Percentiles rank a stretch among this genome's conserved stretches.
Conservation (phyloP, 306 rosid species). For the Cucurbita moschata region DNA sequence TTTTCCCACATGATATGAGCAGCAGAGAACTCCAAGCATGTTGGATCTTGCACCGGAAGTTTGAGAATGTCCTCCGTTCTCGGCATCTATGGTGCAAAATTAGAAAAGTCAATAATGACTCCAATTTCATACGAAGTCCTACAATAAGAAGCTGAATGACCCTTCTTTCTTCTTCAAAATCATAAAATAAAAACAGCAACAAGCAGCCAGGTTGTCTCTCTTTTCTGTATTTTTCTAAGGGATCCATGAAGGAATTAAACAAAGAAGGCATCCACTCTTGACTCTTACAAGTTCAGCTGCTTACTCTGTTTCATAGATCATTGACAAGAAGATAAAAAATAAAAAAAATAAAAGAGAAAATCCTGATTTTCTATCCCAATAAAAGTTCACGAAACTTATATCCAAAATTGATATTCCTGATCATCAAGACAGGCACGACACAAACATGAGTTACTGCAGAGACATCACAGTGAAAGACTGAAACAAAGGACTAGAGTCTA, state of each 20-base stretch:
- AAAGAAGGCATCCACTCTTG: neutral
- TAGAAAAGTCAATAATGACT: neutral
- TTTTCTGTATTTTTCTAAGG: neutral
- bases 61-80: constrained; percentile 74
- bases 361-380: neutral
- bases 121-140: neutral
- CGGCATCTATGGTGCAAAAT: constrained; percentile 32
- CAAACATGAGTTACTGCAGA: neutral
- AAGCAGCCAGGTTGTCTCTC: neutral
- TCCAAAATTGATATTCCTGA: neutral
- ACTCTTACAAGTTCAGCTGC: neutral
- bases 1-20: constrained; percentile 50
- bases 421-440: neutral
- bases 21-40: constrained; percentile 46
- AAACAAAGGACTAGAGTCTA: neutral
- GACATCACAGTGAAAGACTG: neutral
- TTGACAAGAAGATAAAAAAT: neutral
- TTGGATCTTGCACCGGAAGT: constrained; percentile 69
- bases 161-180: neutral
- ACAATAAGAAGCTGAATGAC: neutral
- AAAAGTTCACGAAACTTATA: neutral
- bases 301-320: neutral
- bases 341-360: no score
- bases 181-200: neutral
- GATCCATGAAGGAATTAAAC: neutral